Evolutionary conservation across 345 rosid species (phyloP), one percentile per base, ranked within the genome.

Genomic region (Eutrema japonicum): DNA sequence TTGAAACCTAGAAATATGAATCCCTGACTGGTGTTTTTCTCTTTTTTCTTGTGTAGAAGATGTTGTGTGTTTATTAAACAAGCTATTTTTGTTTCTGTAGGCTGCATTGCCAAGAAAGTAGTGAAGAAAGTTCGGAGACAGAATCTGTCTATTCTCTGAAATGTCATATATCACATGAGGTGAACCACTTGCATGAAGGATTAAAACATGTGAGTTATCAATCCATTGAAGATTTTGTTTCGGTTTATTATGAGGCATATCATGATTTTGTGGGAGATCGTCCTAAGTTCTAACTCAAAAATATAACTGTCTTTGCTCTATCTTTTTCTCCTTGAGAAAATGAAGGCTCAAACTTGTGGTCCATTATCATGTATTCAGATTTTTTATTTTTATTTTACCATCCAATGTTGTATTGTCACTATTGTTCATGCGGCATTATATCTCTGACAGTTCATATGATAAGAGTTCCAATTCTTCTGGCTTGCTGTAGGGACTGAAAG

Each of bases 131-230:
- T 48, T 74, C 78, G 18, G 98, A 90, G 82, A 48, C 92, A 38
- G 96, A 92, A 77, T 87, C 93, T 29, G 88, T 89, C 35, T 89
- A 86, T 85, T 83, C 96, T 37, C 92, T 96, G 35, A 96, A 96
- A 83, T 90, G 99, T 82, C 99, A 96, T 76, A 96, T 92, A 81
- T 92, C 97, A 35, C 97, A 92, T 0, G 98, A 96, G 64, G 99
- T 96, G 81, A 96, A 96, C 83, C 99, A 96, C 82, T 79, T 92
- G 86, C 99, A 88, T 72, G 99, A 89, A 85, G 99, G 98, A 77
- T 70, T 95, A 77, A 95, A 85, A 78, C 78, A 92, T 87, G 98
- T 88, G 72, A 88, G 98, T 74, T 30, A 37, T 53, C 66, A 54
- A 33, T 60, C n/a, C 12, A 16, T 8, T 18, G 18, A n/a, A 50